A percentile compares a stretch with the other conserved stretches of the same genome.
phyloP scores from a whole-genome alignment of 768 basidiomycete genomes.

The Nidularia sp. region DNA sequence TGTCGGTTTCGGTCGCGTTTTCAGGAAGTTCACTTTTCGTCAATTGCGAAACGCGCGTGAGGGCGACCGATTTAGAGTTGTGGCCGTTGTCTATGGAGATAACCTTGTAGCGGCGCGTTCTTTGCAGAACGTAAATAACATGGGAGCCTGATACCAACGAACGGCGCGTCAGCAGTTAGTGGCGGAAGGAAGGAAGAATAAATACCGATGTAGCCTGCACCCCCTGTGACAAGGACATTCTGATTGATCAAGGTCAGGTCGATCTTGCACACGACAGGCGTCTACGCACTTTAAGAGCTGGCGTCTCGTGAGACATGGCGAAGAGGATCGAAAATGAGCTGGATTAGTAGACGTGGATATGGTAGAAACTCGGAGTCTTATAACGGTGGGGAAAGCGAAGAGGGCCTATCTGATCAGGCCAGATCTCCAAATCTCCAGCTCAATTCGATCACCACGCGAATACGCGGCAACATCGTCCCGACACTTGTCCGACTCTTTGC shows the following conservation, averaged over 20 bases:
- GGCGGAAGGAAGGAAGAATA: conserved; percentile 1
- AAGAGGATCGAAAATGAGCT: conserved; percentile 4
- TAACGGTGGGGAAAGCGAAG: too few relatives aligned
- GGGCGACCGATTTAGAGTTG: conserved; percentile 79
- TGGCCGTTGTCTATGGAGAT: conserved; percentile 94
- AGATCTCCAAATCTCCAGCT: too few relatives aligned
- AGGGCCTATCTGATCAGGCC: too few relatives aligned
- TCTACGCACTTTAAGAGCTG: conserved; percentile 43
- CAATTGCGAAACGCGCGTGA: conserved; percentile 75
- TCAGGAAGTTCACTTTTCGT: conserved; percentile 69
- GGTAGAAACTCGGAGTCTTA: too few relatives aligned
- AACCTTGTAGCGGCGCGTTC: conserved; percentile 87
- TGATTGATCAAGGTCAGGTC: conserved; percentile 20
- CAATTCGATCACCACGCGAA: too few relatives aligned
- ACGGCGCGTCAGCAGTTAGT: conserved; percentile 7
- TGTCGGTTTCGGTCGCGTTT: conserved; percentile 62
- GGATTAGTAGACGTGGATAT: conserved; percentile 2
- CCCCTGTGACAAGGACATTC: conserved; percentile 53
- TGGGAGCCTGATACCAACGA: conserved; percentile 69
- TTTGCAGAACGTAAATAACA: conserved; percentile 81
- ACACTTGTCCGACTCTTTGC: too few relatives aligned
- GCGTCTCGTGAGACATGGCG: conserved; percentile 11
- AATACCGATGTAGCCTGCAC: conserved; percentile 87
- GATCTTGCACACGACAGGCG: conserved; percentile 6
- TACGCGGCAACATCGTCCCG: too few relatives aligned